Percentiles rank a stretch among this genome's conserved stretches.
Conservation (phyloP, 768 basidiomycete species). For the Tephrocybe sp. region DNA sequence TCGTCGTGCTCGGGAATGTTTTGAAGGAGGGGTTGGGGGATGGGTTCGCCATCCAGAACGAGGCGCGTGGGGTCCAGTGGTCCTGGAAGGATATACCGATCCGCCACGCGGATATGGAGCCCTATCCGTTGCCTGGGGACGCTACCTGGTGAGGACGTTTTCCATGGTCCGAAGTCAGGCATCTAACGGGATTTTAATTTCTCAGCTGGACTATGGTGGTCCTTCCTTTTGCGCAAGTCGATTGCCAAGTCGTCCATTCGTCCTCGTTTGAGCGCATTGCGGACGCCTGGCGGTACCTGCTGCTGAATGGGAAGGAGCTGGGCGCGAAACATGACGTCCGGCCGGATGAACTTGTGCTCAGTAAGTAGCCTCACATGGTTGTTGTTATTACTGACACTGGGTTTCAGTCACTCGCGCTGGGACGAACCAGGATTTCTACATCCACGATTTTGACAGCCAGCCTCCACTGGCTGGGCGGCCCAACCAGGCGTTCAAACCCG, state of each 20-base stretch:
- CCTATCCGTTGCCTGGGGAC: constrained; percentile 30
- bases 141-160: constrained; percentile 29
- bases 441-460: constrained; percentile 29
- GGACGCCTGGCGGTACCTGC: constrained; percentile 40
- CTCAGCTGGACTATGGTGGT: constrained; percentile 50
- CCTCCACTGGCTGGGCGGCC: constrained; percentile 13
- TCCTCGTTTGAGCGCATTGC: constrained; percentile 22
- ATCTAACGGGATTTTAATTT: too few relatives aligned
- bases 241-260: constrained; percentile 37
- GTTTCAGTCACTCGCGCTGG: constrained; percentile 43
- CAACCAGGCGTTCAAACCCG: constrained; percentile 15
- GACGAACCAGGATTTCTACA: constrained; percentile 38
- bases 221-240: constrained; percentile 33
- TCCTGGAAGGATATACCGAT: constrained; percentile 35
- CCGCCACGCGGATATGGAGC: constrained; percentile 29
- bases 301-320: constrained; percentile 29
- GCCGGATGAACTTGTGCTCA: constrained; percentile 42
- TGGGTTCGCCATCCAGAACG: constrained; percentile 21
- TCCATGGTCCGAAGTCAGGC: too few relatives aligned
- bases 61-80: constrained; percentile 32
- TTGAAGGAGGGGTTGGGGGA: constrained; percentile 26
- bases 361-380: too few relatives aligned
- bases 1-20: constrained; percentile 40
- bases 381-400: too few relatives aligned
- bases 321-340: constrained; percentile 30